Percentiles rank a stretch among this genome's conserved stretches.
Evolutionary conservation across 257 asterid species (phyloP).

Genomic region (Forsythia suspensa): DNA sequence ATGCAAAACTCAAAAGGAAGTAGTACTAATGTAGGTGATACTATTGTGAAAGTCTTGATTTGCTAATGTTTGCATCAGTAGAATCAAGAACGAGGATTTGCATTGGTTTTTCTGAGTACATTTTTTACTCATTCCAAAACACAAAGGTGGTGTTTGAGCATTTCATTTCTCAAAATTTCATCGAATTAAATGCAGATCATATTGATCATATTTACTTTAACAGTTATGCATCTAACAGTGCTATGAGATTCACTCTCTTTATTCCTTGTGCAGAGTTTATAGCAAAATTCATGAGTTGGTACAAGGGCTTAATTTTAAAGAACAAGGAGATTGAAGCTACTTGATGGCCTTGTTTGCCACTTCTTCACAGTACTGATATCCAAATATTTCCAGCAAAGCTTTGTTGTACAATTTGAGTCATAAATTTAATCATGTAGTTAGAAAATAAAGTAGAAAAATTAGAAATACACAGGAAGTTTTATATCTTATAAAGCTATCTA

Average conservation of each 20-base stretch:
- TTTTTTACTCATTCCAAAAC: too few species aligned
- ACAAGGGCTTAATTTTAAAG: conserved; percentile 30
- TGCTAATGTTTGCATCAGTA: background rate
- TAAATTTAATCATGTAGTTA: background rate
- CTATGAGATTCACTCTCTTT: conserved; percentile 5
- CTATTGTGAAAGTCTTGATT: background rate
- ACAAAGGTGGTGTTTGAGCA: too few species aligned
- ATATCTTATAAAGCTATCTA: conserved; percentile 22
- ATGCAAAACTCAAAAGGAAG: background rate
- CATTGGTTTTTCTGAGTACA: too few species aligned
- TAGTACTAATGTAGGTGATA: background rate
- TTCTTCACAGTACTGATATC: conserved; percentile 5
- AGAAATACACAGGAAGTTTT: conserved; percentile 15
- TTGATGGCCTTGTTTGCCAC: conserved; percentile 11
- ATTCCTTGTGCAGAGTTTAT: conserved; percentile 57
- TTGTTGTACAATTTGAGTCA: conserved; percentile 18
- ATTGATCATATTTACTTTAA: background rate
- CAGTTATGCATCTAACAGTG: conserved; percentile 5
- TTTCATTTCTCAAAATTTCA: background rate
- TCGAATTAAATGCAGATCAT: background rate
- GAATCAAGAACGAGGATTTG: background rate
- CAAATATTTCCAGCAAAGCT: conserved; percentile 24
- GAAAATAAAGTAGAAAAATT: conserved; percentile 24
- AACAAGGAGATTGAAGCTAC: conserved; percentile 20
- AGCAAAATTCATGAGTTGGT: conserved; percentile 56